Evolutionary conservation across 2,329 filamentous ascomycete species (phyloP).

Genomic region (Sporothrix mexicana): DNA sequence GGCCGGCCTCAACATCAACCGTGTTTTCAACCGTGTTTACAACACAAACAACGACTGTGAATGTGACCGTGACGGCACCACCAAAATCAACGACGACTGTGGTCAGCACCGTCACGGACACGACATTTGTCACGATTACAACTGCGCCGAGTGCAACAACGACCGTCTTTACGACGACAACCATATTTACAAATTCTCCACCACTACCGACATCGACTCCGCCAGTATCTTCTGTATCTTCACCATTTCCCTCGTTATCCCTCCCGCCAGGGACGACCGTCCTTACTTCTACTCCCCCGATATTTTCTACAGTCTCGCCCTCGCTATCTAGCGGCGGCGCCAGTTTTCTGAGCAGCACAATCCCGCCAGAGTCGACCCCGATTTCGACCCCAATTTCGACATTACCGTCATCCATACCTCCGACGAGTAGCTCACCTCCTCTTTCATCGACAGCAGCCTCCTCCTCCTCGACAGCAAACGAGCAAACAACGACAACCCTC

Average conservation of each 20-base stretch:
- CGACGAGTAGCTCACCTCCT: not conserved
- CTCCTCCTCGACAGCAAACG: not conserved
- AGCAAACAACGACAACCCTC: not conserved
- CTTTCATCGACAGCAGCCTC: not conserved
- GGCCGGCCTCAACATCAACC: not conserved
- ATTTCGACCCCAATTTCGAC: not conserved
- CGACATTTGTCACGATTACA: constrained; percentile 38
- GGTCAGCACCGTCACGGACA: constrained; percentile 28
- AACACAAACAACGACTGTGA: constrained; percentile 36
- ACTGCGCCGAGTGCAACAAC: constrained; percentile 38
- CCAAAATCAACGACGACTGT: constrained; percentile 35
- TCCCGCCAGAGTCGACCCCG: not conserved
- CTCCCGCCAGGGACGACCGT: not conserved
- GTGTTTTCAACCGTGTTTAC: constrained; percentile 31
- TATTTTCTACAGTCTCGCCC: not conserved
- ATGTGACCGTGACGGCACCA: constrained; percentile 33
- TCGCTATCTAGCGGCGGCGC: constrained; percentile 7
- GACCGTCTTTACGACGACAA: constrained; percentile 40
- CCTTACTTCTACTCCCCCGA: too few relatives aligned
- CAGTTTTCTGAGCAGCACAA: not conserved
- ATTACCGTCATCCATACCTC: not conserved
- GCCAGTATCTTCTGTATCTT: constrained; percentile 2
- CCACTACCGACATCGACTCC: constrained; percentile 37
- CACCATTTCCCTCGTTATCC: not conserved
- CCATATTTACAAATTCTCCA: constrained; percentile 32